phyloP scores from a whole-genome alignment of 1,284 basidiomycete genomes.

The Jaminaea rosea region DNA sequence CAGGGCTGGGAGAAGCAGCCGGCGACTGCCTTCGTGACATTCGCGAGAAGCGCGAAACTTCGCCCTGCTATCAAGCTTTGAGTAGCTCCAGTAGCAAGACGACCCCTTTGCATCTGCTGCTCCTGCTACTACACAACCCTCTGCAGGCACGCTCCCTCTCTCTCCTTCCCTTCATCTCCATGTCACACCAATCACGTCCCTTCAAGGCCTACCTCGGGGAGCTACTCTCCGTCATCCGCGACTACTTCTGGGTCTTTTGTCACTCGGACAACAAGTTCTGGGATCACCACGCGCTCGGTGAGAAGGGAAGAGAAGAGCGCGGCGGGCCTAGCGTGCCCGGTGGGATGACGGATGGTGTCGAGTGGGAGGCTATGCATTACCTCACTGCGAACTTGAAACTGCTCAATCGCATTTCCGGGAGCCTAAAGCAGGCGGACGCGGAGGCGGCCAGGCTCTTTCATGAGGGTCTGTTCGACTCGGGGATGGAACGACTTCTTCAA shows the following conservation, averaged over 20 bases:
- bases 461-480: constrained; percentile 18
- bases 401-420: constrained; percentile 19
- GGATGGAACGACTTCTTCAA: constrained; percentile 25
- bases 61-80: not conserved
- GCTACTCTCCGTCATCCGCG: constrained; percentile 75
- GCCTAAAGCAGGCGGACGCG: not conserved
- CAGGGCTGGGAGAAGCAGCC: constrained; percentile 5
- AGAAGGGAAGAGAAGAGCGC: not conserved
- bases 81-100: not conserved
- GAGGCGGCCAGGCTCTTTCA: constrained; percentile 20
- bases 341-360: constrained; percentile 96
- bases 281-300: constrained; percentile 71
- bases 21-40: constrained; percentile 19
- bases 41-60: constrained; percentile 43
- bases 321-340: constrained; percentile 72
- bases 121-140: constrained; percentile 33
- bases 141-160: constrained; percentile 19
- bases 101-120: constrained; percentile 11
- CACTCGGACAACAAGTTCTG: constrained; percentile 87
- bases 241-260: constrained; percentile 98
- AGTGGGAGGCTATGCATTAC: constrained; percentile 93
- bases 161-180: constrained; percentile 67
- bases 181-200: constrained; percentile 68
- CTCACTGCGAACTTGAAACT: constrained; percentile 49
- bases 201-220: constrained; percentile 87